Evolutionary conservation across 371 early-diverging fungal genomes (phyloP).

Genomic region (Basidiobolus meristosporus): DNA sequence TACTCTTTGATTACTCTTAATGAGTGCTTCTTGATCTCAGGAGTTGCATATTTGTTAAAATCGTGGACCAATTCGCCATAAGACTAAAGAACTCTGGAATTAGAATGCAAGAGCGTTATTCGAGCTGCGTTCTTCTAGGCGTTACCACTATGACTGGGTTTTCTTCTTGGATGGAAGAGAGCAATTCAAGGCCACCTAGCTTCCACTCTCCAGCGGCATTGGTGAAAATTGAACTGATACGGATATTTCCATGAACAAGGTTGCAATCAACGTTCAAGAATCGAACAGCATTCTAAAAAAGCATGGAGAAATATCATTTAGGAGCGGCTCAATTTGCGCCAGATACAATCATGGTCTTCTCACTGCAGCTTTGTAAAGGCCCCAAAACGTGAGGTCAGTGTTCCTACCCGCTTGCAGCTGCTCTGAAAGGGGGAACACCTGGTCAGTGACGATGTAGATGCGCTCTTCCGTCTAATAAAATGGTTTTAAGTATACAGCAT

Average conservation of each 20-base stretch:
- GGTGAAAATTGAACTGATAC: constrained; percentile 55
- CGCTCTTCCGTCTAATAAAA: constrained; percentile 25
- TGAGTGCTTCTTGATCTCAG: too few species aligned
- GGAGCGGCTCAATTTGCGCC: too few species aligned
- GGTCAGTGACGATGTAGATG: constrained; percentile 86
- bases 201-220: constrained; percentile 89
- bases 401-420: too few species aligned
- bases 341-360: constrained; percentile 4
- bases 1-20: too few species aligned
- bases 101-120: neutral
- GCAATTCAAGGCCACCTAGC: constrained; percentile 70
- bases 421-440: constrained; percentile 60
- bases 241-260: constrained; percentile 75
- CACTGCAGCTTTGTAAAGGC: constrained; percentile 78
- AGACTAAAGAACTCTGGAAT: constrained; percentile 16
- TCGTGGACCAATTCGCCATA: constrained; percentile 47
- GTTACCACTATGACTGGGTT: constrained; percentile 37
- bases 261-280: constrained; percentile 73
- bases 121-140: neutral
- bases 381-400: constrained; percentile 60
- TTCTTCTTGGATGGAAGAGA: constrained; percentile 52
- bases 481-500: too few species aligned
- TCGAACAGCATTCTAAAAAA: constrained; percentile 51
- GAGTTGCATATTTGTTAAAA: constrained; percentile 43
- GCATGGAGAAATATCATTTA: too few species aligned